Evolutionary conservation across 1,139 yeast genomes (phyloP), one percentile per base, ranked within the genome.

Genomic region (Yamadazyma atmosphaerica): DNA sequence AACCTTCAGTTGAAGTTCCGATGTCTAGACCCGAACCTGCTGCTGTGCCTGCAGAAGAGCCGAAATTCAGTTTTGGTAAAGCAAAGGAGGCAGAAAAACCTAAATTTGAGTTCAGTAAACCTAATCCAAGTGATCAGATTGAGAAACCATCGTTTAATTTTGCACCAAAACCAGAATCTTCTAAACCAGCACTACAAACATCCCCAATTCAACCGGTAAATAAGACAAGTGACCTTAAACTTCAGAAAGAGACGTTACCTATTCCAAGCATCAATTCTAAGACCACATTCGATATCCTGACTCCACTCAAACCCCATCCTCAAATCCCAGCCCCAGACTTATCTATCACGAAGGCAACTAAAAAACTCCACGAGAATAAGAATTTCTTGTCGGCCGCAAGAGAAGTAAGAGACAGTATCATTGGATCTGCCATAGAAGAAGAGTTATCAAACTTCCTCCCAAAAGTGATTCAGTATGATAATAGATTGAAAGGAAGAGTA

Each of bases 361-460:
- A n/a, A n/a, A n/a, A n/a, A n/a, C n/a, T n/a, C n/a, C n/a, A n/a
- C n/a, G n/a, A n/a, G n/a, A n/a, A n/a, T n/a, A n/a, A n/a, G n/a
- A n/a, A n/a, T 24, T 52, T 54, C 50, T 28, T 42, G 14, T 19
- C 41, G 34, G 61, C 67, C 1, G 51, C 59, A 4, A 38, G 47
- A 4, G 49, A 48, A 10, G 40, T 72, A 3, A 52, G 63, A 11
- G 53, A 64, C 9, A 49, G 50, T 1, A 44, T 76, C 2, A 37
- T 75, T n/a, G 40, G 46, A 4, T 52, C 62, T 1, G 56, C 64
- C 0, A 61, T 74, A 2, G 44, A 58, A 4, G 43, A 52, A 10
- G 74, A 73, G 33, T 46, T 67, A 9, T 18, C 39, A 0, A 38
- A 48, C 2, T 42, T 64, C n/a, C 40, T 68, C 11, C 56, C 65